Evolutionary conservation across 345 rosid genomes (phyloP).

Genomic region (Eucalyptus guilfoylei): DNA sequence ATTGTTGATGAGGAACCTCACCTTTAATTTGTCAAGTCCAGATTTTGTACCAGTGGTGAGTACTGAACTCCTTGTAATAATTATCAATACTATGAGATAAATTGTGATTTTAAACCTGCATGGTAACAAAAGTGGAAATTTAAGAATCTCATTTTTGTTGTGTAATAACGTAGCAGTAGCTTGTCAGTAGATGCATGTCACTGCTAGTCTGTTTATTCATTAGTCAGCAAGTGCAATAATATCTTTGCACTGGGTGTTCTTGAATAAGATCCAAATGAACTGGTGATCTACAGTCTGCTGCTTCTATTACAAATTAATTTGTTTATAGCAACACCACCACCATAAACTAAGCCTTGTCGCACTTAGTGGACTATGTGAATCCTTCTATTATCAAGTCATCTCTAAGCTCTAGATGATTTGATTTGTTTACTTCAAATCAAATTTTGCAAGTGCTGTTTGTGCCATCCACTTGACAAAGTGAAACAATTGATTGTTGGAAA

Average conservation of each 20-base stretch:
- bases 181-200: not conserved
- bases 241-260: not conserved
- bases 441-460: not conserved
- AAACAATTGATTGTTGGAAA: not conserved
- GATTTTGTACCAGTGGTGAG: constrained; percentile 85
- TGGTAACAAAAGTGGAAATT: not conserved
- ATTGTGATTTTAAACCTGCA: not conserved
- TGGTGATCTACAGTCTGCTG: not conserved
- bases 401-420: not conserved
- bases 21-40: constrained; percentile 76
- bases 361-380: not conserved
- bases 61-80: not conserved
- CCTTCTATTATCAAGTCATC: not conserved
- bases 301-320: not conserved
- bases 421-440: not conserved
- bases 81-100: not conserved
- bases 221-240: not conserved
- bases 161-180: not conserved
- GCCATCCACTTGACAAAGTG: not conserved
- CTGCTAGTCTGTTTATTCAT: not conserved
- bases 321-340: not conserved
- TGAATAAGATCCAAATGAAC: not conserved
- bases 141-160: not conserved
- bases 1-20: constrained; percentile 82
- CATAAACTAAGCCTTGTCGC: not conserved